Conservation (phyloP, 768 basidiomycete species). For the Mycena albidolilacea region DNA sequence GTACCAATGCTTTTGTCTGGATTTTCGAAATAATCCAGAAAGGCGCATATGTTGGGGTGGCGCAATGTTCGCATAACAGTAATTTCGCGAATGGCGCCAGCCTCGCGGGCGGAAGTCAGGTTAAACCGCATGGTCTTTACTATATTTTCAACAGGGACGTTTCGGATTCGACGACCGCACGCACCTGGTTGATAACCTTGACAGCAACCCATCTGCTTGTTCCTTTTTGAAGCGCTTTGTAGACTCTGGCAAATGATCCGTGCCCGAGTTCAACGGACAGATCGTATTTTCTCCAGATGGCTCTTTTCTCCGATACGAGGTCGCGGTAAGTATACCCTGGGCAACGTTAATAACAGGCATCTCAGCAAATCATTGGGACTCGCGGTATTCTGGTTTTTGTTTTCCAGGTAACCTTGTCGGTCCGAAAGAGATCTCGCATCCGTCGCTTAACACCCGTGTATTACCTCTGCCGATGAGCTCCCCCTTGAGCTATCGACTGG, state of each 20-base stretch:
- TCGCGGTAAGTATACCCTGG: slow-evolving; percentile 31
- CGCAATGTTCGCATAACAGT: slow-evolving; percentile 67
- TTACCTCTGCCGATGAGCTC: slow-evolving; percentile 6
- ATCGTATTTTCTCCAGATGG: slow-evolving; percentile 45
- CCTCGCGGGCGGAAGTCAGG: neutral
- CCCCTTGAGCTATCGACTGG: slow-evolving; percentile 6
- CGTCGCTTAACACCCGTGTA: slow-evolving; percentile 16
- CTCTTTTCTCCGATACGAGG: slow-evolving; percentile 17
- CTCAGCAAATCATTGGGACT: neutral
- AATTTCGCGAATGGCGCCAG: slow-evolving; percentile 59
- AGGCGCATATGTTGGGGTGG: slow-evolving; percentile 73
- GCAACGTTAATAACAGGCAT: neutral
- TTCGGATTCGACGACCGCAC: neutral
- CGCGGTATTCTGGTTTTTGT: slow-evolving; percentile 26
- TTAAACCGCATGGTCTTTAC: slow-evolving; percentile 24
- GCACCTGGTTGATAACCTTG: slow-evolving; percentile 82
- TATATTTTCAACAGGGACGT: neutral
- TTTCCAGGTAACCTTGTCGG: neutral
- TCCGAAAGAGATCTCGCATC: slow-evolving; percentile 31
- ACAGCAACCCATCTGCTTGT: slow-evolving; percentile 87
- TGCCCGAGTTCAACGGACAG: slow-evolving; percentile 82
- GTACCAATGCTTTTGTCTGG: slow-evolving; percentile 56
- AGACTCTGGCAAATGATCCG: slow-evolving; percentile 92
- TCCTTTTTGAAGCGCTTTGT: slow-evolving; percentile 80
- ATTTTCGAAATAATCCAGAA: slow-evolving; percentile 71